Percentiles rank a stretch among this genome's conserved stretches.
Conservation (phyloP, 306 rosid genomes). For the Neltuma alba region DNA sequence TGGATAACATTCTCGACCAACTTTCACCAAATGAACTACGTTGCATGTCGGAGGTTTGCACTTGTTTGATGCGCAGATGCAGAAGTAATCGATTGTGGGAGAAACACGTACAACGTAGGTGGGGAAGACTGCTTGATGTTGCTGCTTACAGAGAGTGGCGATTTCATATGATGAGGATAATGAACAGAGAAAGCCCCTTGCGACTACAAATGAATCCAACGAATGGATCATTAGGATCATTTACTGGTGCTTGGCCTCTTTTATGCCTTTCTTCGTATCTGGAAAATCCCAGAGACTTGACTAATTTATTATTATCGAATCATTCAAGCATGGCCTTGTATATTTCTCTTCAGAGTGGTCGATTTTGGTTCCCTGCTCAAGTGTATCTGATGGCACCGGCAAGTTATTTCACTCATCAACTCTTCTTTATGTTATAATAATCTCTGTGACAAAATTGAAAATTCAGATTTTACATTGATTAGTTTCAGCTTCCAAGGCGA, state of each 20-base stretch:
- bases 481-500: slow-evolving; percentile 46
- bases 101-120: slow-evolving; percentile 51
- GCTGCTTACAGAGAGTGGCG: slow-evolving; percentile 53
- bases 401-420: neutral
- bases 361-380: slow-evolving; percentile 70
- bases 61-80: slow-evolving; percentile 50
- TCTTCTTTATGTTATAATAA: neutral
- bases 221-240: slow-evolving; percentile 38
- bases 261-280: slow-evolving; percentile 34
- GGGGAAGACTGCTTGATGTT: slow-evolving; percentile 54
- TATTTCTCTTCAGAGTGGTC: slow-evolving; percentile 58
- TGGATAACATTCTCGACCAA: slow-evolving; percentile 53
- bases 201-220: slow-evolving; percentile 21
- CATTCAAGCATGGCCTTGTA: slow-evolving; percentile 54
- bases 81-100: slow-evolving; percentile 58
- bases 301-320: slow-evolving; percentile 22
- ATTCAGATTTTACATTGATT: neutral
- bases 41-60: slow-evolving; percentile 54
- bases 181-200: slow-evolving; percentile 24
- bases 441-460: neutral
- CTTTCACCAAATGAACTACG: slow-evolving; percentile 59
- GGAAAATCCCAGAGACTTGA: slow-evolving; percentile 24
- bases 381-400: slow-evolving; percentile 49
- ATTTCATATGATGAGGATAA: slow-evolving; percentile 31
- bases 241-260: slow-evolving; percentile 23